phyloP scores from a whole-genome alignment of 2,329 filamentous ascomycete genomes.

The Penicillium sumatraense region DNA sequence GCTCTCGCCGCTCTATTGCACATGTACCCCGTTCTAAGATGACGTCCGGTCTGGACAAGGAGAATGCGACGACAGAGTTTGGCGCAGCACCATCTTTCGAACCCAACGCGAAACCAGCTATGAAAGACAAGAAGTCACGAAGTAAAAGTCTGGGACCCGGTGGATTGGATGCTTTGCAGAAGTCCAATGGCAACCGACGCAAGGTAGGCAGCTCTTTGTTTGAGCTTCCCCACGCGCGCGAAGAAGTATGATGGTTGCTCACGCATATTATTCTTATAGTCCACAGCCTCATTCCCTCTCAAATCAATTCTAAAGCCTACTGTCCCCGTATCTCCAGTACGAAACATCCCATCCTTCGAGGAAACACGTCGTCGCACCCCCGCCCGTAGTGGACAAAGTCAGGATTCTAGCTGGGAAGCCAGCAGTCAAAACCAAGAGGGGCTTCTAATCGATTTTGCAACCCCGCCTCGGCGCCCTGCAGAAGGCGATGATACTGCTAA shows the following conservation, averaged over 20 bases:
- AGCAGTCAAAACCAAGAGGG: constrained; percentile 32
- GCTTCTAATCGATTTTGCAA: constrained; percentile 50
- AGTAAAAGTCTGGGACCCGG: constrained; percentile 97
- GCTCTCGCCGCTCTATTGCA: constrained; percentile 74
- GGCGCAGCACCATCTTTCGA: constrained; percentile 47
- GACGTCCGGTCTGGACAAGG: constrained; percentile 64
- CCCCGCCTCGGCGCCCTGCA: constrained; percentile 38
- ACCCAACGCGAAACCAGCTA: constrained; percentile 41
- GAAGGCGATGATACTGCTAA: constrained; percentile 51
- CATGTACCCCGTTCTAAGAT: constrained; percentile 58
- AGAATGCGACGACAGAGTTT: constrained; percentile 75
- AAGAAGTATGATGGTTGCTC: constrained; percentile 3
- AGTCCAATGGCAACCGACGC: constrained; percentile 74
- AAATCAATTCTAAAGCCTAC: constrained; percentile 83
- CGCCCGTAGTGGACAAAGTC: constrained; percentile 33
- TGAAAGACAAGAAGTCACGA: constrained; percentile 68
- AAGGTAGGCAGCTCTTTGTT: constrained; percentile 62
- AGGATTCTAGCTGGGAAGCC: constrained; percentile 14
- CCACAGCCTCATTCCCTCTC: constrained; percentile 47
- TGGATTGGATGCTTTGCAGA: constrained; percentile 79
- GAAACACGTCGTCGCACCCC: constrained; percentile 52
- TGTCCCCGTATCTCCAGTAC: constrained; percentile 67
- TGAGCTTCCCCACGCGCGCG: background rate
- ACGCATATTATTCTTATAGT: constrained; percentile 39
- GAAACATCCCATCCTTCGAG: constrained; percentile 66